Evolutionary conservation across 2,329 filamentous ascomycete species (phyloP).

Genomic region (Emergomyces orientalis): DNA sequence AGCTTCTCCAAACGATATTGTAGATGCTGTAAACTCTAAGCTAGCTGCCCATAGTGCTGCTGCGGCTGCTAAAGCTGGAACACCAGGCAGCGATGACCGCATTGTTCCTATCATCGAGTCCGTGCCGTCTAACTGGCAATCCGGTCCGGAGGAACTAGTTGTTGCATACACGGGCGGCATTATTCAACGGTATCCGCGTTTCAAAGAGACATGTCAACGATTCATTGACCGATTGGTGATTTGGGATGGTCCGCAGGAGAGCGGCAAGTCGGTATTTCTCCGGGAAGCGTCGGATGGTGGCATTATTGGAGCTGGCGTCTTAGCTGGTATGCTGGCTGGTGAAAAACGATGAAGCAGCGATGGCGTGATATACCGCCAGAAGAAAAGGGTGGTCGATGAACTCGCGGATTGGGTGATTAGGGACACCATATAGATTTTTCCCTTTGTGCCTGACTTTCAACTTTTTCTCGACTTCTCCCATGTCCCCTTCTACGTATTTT

Average conservation of each 20-base stretch:
- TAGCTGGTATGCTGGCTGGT: conserved; percentile 34
- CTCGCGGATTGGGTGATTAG: neutral
- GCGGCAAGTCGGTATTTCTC: conserved; percentile 38
- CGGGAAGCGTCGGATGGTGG: conserved; percentile 42
- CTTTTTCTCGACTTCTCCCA: neutral
- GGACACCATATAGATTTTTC: neutral
- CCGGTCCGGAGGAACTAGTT: conserved; percentile 52
- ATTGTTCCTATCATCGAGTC: conserved; percentile 8
- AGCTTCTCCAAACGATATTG: conserved; percentile 19
- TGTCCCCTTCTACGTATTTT: neutral
- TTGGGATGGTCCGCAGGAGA: conserved; percentile 28
- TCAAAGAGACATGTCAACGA: conserved; percentile 54
- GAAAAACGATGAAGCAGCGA: neutral
- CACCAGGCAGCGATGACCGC: neutral
- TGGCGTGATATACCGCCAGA: neutral
- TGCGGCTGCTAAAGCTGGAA: neutral
- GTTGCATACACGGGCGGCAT: conserved; percentile 69
- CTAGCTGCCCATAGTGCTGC: conserved; percentile 1
- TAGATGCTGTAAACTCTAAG: neutral
- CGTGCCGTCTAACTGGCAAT: conserved; percentile 29
- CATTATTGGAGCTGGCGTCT: conserved; percentile 42
- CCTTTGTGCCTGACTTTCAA: neutral
- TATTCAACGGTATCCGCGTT: conserved; percentile 63
- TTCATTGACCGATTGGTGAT: conserved; percentile 49
- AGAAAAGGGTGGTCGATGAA: neutral